Conservation (phyloP, 2,329 filamentous ascomycete genomes). For the Bipolaris zeicola region DNA sequence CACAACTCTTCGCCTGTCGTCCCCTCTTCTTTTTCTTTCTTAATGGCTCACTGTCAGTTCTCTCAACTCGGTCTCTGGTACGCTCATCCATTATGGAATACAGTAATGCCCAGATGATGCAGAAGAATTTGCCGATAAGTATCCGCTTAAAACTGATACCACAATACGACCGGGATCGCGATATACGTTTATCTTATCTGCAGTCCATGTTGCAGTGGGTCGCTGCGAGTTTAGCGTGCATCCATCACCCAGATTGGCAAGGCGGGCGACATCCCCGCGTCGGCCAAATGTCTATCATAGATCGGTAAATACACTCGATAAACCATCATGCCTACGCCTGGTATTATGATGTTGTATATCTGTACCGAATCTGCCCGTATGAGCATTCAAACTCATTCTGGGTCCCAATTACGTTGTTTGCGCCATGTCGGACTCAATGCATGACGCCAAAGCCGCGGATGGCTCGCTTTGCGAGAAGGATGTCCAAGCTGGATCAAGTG, state of each 20-base stretch:
- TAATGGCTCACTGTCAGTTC: background rate
- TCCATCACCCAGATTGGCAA: background rate
- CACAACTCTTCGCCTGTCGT: conserved; percentile 22
- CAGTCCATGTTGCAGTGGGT: background rate
- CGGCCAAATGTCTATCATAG: conserved; percentile 6
- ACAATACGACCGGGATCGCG: background rate
- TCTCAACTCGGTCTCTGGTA: background rate
- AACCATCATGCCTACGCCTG: background rate
- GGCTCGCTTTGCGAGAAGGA: conserved; percentile 17
- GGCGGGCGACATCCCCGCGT: conserved; percentile 10
- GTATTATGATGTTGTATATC: background rate
- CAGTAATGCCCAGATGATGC: background rate
- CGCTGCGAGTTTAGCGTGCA: background rate
- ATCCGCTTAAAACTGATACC: background rate
- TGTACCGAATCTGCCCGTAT: background rate
- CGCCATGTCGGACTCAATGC: conserved; percentile 12
- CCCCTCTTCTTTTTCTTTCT: conserved; percentile 23
- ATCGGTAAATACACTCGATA: conserved; percentile 10
- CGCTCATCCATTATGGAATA: background rate
- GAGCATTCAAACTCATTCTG: background rate
- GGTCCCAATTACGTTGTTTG: background rate
- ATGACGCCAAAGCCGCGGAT: conserved; percentile 14
- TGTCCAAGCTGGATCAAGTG: conserved; percentile 7
- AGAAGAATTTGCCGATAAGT: background rate
- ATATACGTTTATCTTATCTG: background rate